Base-by-base conservation (phyloP, 1,284 basidiomycete genomes). In the Ustilago crameri region DNA sequence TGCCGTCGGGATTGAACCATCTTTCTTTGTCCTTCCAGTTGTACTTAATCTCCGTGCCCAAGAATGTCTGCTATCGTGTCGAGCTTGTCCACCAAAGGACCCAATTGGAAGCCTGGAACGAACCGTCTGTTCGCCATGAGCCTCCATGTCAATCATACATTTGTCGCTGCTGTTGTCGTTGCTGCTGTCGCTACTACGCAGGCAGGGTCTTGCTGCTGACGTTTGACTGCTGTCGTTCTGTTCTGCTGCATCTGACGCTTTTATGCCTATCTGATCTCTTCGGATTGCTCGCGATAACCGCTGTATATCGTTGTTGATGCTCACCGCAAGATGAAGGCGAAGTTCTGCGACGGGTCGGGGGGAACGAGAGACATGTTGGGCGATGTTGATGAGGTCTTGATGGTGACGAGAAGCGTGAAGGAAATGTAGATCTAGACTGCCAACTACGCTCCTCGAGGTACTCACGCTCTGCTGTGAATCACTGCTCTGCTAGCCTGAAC, bases 291-390 rank as follows among this genome's bases (percentile, higher is more conserved):
- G 49, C 14, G 2, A 10, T 27, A 22, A n/a, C 37, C 40, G 26
- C 32, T 32, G 22, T 23, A n/a, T 50, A 44, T 24, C n/a, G n/a
- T n/a, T n/a, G 35, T 50, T 41, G 50, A 67, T 70, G 67, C 72
- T 74, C 56, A 79, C 77, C 78, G 81, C 74, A 82, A 69, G 64
- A 82, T 82, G 79, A 82, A 81, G 58, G 80, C 79, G 64, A 82
- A 82, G 70, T 82, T 76, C 75, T 81, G 79, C 67, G 81, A 82
- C 55, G 80, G 80, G 78, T 82, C 81, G 53, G 80, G 80, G 60
- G 76, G 72, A 49, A 76, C 76, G 67, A 78, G 76, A 74, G 76
- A 78, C 76, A 78, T 78, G 72, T 64, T 78, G 65, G 68, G 64
- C 69, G 50, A 68, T 64, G 51, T 55, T 58, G 49, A 34, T 55